Evolutionary conservation across 371 early-diverging fungal species (phyloP).

Genomic region (Smittium culicis): DNA sequence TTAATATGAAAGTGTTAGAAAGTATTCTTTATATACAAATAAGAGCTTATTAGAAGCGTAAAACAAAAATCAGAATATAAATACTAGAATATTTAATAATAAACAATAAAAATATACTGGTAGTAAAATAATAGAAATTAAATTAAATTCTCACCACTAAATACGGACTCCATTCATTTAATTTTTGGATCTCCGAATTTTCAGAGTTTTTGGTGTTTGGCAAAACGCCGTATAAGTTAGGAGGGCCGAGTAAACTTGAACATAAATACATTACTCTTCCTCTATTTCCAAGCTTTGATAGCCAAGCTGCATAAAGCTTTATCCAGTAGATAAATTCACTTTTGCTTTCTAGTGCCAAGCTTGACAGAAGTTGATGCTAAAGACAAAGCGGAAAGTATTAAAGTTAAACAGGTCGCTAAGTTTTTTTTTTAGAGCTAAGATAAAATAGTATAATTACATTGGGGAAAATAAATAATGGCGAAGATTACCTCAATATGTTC

Average conservation of each 20-base stretch:
- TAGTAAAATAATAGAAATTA: background rate
- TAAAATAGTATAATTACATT: background rate
- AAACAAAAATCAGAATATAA: too few species aligned
- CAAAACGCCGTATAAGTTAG: background rate
- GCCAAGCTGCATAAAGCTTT: conserved; percentile 18
- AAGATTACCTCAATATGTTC: conserved; percentile 2
- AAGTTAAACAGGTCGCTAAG: too few species aligned
- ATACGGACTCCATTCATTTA: background rate
- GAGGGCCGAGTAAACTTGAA: conserved; percentile 20
- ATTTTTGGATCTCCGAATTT: background rate
- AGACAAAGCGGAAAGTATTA: too few species aligned
- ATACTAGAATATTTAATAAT: too few species aligned
- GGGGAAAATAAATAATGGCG: too few species aligned
- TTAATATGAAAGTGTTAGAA: too few species aligned
- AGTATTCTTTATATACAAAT: too few species aligned
- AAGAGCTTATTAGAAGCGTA: too few species aligned
- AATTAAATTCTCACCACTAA: background rate
- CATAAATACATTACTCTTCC: conserved; percentile 15
- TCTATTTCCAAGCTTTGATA: conserved; percentile 15
- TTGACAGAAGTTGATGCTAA: conserved; percentile 21
- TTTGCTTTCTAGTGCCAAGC: conserved; percentile 9
- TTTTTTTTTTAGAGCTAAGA: conserved; percentile 29
- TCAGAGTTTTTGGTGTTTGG: background rate
- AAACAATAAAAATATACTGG: too few species aligned
- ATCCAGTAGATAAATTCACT: conserved; percentile 18